Percentiles rank a stretch among this genome's conserved stretches.
Conservation (phyloP, 352 stramenopile species). For the Globisporangium solare region DNA sequence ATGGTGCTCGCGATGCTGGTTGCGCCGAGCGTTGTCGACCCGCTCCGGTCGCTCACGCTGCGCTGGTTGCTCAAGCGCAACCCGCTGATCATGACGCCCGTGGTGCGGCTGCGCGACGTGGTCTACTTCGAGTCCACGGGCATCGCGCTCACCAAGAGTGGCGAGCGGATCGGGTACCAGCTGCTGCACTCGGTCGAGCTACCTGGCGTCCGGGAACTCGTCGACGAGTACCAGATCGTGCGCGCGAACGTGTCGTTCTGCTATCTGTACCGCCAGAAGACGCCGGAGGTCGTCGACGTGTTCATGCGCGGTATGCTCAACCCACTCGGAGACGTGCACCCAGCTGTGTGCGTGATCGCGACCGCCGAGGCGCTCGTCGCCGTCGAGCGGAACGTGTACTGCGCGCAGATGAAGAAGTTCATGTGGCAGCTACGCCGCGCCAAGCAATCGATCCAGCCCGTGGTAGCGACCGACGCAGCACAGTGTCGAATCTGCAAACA, state of each 20-base stretch:
- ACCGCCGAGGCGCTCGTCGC: constrained; percentile 2
- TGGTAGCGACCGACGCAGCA: too few species aligned
- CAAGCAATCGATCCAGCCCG: too few species aligned
- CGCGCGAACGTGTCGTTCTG: constrained; percentile 9
- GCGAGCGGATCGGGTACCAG: constrained; percentile 46
- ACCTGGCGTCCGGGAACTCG: constrained; percentile 18
- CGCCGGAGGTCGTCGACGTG: constrained; percentile 1
- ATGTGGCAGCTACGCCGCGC: not conserved
- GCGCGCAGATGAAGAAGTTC: constrained; percentile 12
- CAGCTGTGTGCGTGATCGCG: not conserved
- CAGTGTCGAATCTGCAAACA: constrained; percentile 1
- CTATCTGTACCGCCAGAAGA: constrained; percentile 5
- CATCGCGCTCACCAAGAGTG: constrained; percentile 22
- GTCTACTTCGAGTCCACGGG: constrained; percentile 42
- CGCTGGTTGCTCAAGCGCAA: constrained; percentile 1
- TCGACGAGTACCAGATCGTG: constrained; percentile 6
- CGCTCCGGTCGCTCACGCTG: not conserved
- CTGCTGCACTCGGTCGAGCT: constrained; percentile 41
- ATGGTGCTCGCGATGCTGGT: not conserved
- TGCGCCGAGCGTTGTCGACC: not conserved
- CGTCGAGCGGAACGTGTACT: constrained; percentile 7
- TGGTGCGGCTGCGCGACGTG: constrained; percentile 38
- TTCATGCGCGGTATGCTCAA: constrained; percentile 5
- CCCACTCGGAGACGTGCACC: not conserved
- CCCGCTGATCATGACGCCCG: constrained; percentile 19